Evolutionary conservation across 768 basidiomycete genomes (phyloP), one percentile per base, ranked within the genome.

Genomic region (Boletus patriciae): DNA sequence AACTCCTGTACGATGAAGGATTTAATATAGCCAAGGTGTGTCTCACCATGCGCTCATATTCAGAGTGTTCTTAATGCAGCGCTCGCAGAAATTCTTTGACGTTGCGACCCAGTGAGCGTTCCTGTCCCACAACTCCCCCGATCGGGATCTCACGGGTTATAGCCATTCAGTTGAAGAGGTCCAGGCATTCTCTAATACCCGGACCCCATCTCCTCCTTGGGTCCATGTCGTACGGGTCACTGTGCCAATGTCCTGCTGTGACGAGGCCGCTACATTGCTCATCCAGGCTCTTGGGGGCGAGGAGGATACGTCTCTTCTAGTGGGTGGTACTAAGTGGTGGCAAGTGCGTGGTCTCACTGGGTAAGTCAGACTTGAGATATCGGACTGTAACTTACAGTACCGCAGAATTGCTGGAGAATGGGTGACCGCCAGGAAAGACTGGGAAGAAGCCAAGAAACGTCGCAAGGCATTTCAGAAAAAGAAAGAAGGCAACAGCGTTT

Each of bases 291-390:
- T 97, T 9, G 94, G 94, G 2, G 94, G 95, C n/a, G 87, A 90
- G 64, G 82, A 88, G 40, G 78, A 82, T 15, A 83, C 80, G 46
- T 81, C 83, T 60, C 80, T 79, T 40, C 68, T 92, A 31, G 86
- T 94, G 4, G 96, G 96, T 12, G 96, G 96, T 2, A 83, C 85
- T 6, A 94, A 95, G 69, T 98, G 96, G 94, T 98, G 96, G 96
- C 95, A 97, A 73, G 93, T 95, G 34, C 86, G 95, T 41, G 87
- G 89, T 19, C 68, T 93, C 45, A 74, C 82, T 50, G 94, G 94
- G 94, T 84, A 75, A 68, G 74, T 75, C 38, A 54, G 53, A 8
- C 56, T 59, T 43, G 25, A 36, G 15, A 31, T 55, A 55, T 54
- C 55, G 48, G 37, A 27, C n/a, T 53, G 48, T 69, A 62, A 61